Conservation (phyloP, 1,284 basidiomycete species). For the Phylloboletellus chloephorus region DNA sequence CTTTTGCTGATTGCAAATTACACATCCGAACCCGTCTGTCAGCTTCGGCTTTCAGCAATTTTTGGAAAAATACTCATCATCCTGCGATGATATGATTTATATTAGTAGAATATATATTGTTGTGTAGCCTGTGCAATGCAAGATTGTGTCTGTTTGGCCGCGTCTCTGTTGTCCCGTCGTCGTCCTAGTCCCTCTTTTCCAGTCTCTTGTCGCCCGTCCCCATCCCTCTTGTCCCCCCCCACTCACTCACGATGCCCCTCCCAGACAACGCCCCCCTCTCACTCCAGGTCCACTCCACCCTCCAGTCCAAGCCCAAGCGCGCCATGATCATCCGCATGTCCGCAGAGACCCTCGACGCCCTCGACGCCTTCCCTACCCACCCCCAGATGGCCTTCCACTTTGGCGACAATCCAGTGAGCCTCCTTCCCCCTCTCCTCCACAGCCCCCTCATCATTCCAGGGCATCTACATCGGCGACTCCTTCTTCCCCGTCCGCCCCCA, state of each 20-base stretch:
- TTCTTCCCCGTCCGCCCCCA: constrained; percentile 55
- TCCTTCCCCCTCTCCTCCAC: background rate
- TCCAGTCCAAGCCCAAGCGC: constrained; percentile 57
- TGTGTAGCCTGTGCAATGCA: too few relatives aligned
- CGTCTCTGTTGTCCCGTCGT: too few relatives aligned
- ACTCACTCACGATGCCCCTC: constrained; percentile 50
- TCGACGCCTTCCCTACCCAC: constrained; percentile 45
- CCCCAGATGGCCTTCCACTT: constrained; percentile 56
- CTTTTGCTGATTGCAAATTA: constrained; percentile 94
- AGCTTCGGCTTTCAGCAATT: constrained; percentile 76
- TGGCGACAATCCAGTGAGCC: constrained; percentile 49
- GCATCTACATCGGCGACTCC: constrained; percentile 55
- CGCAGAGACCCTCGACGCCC: constrained; percentile 58
- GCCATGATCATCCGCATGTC: constrained; percentile 72
- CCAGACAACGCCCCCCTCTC: constrained; percentile 48
- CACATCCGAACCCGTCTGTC: constrained; percentile 78
- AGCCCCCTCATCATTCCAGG: constrained; percentile 36
- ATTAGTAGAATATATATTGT: too few relatives aligned
- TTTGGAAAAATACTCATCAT: constrained; percentile 84
- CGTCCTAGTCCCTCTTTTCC: too few relatives aligned
- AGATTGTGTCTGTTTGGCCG: too few relatives aligned
- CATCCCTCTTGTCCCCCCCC: too few relatives aligned
- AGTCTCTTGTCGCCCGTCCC: too few relatives aligned
- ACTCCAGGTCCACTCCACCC: constrained; percentile 48
- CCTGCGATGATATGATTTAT: too few relatives aligned